A percentile compares a stretch with the other conserved stretches of the same genome.
phyloP scores from a whole-genome alignment of 2,329 filamentous ascomycete species.

The Venturia pyrina region DNA sequence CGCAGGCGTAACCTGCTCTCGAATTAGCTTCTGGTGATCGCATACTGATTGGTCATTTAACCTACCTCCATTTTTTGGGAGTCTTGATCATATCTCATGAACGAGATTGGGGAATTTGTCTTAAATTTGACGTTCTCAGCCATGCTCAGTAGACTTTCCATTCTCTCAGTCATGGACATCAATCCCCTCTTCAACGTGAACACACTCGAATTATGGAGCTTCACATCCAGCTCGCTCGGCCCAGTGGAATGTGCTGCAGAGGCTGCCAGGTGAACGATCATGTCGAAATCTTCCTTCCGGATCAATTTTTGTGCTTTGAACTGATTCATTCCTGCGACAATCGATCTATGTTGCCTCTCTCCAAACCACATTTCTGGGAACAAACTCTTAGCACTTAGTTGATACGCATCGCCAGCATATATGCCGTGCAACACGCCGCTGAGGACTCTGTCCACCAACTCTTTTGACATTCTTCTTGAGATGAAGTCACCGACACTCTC shows the following conservation, averaged over 20 bases:
- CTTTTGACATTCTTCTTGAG: slow-evolving; percentile 41
- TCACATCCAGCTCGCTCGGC: background rate
- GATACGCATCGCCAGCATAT: slow-evolving; percentile 79
- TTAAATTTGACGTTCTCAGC: slow-evolving; percentile 53
- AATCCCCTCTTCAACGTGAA: slow-evolving; percentile 52
- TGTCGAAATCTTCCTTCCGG: background rate
- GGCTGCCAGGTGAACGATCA: background rate
- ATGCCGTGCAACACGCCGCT: slow-evolving; percentile 78
- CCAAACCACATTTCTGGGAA: slow-evolving; percentile 15
- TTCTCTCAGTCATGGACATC: slow-evolving; percentile 45
- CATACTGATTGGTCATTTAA: background rate
- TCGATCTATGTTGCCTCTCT: slow-evolving; percentile 16
- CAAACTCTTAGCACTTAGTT: slow-evolving; percentile 51
- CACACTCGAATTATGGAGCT: slow-evolving; percentile 24
- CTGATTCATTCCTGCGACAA: slow-evolving; percentile 11
- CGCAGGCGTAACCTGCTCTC: background rate
- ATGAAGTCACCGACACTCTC: slow-evolving; percentile 65
- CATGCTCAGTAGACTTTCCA: slow-evolving; percentile 41
- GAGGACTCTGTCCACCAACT: slow-evolving; percentile 58
- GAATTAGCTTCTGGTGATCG: background rate
- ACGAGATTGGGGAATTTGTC: slow-evolving; percentile 27
- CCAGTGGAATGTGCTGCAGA: background rate
- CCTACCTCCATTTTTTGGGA: slow-evolving; percentile 7
- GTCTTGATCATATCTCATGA: background rate
- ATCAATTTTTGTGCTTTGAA: background rate